phyloP scores from a whole-genome alignment of 257 asterid genomes.

The Echium plantagineum region DNA sequence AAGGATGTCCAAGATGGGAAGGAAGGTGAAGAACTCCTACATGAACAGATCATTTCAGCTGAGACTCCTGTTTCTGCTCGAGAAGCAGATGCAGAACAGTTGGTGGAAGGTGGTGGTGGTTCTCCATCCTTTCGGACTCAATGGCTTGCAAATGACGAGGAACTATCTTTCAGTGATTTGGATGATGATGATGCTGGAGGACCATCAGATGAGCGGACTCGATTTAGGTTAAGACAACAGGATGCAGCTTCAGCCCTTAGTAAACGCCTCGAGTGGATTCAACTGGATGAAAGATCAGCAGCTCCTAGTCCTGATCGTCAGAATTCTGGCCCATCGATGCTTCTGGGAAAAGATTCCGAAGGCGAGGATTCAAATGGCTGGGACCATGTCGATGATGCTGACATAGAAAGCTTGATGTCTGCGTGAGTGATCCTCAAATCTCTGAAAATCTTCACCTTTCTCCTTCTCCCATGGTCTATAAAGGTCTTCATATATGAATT shows the following conservation, averaged over 20 bases:
- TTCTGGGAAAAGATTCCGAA: conserved; percentile 49
- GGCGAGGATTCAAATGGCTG: conserved; percentile 71
- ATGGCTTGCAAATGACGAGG: conserved; percentile 30
- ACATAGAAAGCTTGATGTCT: conserved; percentile 40
- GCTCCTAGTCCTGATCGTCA: conserved; percentile 16
- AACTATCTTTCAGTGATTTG: conserved; percentile 67
- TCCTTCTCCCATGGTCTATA: no score
- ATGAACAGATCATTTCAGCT: conserved; percentile 9
- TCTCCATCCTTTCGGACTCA: conserved; percentile 12
- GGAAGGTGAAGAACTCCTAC: conserved; percentile 11
- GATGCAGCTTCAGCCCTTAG: conserved; percentile 22
- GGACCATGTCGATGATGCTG: conserved; percentile 56
- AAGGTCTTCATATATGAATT: no score
- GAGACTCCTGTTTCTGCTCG: conserved; percentile 19
- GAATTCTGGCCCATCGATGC: conserved; percentile 17
- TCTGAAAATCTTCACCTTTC: no score
- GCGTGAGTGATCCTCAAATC: conserved; percentile 13
- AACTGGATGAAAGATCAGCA: conserved; percentile 26
- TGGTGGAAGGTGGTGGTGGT: conserved; percentile 11
- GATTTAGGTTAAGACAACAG: conserved; percentile 15
- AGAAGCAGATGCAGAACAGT: conserved; percentile 16
- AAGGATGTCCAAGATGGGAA: conserved; percentile 3
- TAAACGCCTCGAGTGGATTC: conserved; percentile 44
- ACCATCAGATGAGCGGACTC: conserved; percentile 11
- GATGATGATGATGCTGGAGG: conserved; percentile 44